These are phyloP conservation scores for Colletotrichum nymphaeae DNA, from an alignment of 2,329 filamentous ascomycete species.

Conservation along the genomic window DNA sequence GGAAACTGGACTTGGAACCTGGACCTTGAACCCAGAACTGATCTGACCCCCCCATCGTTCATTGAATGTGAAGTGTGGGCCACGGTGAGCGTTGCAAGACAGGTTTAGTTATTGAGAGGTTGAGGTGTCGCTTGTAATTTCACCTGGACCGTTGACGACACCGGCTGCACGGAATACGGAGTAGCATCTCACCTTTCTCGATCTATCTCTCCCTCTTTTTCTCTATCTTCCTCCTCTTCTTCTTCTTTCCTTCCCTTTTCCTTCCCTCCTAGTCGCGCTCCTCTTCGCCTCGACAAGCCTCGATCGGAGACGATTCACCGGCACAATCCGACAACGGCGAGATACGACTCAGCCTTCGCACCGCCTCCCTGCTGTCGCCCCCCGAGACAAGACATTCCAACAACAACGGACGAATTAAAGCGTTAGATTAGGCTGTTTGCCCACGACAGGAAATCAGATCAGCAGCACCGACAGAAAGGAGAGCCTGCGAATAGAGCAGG, in stretches of 20 bases:
- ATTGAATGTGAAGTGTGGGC: conserved; percentile 25
- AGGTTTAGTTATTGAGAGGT: conserved; percentile 16
- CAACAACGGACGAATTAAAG: background rate
- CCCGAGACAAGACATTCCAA: conserved; percentile 28
- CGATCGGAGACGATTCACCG: conserved; percentile 34
- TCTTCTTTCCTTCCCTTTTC: conserved; percentile 17
- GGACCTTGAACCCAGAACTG: conserved; percentile 26
- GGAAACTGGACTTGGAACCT: conserved; percentile 13
- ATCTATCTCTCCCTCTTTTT: conserved; percentile 6
- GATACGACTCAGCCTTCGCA: conserved; percentile 36
- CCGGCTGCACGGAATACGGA: background rate
- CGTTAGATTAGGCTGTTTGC: background rate
- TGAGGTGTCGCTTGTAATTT: conserved; percentile 34
- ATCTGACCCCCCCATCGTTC: conserved; percentile 21
- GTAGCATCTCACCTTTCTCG: conserved; percentile 7
- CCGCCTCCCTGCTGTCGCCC: conserved; percentile 23
- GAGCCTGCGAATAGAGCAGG: background rate
- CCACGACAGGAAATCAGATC: background rate
- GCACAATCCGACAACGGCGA: conserved; percentile 32
- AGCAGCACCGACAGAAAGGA: background rate
- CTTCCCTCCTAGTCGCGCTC: conserved; percentile 16
- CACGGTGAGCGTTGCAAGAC: conserved; percentile 20
- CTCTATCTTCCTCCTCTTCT: conserved; percentile 13
- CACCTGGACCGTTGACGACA: conserved; percentile 30
- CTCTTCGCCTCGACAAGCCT: conserved; percentile 32